These are phyloP conservation scores for Aquanectria penicillioides DNA, from an alignment of 2,329 filamentous ascomycete genomes.

Conservation along the genomic window DNA sequence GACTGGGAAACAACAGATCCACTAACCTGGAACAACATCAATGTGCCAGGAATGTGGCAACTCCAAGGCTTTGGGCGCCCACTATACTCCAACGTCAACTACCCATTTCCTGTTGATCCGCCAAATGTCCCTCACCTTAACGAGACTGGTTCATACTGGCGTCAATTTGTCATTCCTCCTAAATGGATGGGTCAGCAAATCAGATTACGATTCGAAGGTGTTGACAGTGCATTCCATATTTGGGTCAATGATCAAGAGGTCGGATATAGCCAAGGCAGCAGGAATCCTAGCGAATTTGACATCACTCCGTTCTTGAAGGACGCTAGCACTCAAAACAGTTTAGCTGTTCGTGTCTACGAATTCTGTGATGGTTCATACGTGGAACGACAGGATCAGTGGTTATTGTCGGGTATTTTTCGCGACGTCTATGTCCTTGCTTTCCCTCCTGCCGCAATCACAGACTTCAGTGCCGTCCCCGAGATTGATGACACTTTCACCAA, in stretches of 20 bases:
- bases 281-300: slow-evolving; percentile 77
- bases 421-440: slow-evolving; percentile 71
- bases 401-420: slow-evolving; percentile 71
- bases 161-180: slow-evolving; percentile 61
- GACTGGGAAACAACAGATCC: no score
- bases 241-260: slow-evolving; percentile 71
- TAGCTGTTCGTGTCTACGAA: slow-evolving; percentile 72
- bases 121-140: no score
- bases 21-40: no score
- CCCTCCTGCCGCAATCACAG: no score
- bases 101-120: no score
- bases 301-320: slow-evolving; percentile 59
- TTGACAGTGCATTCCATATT: slow-evolving; percentile 75
- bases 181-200: slow-evolving; percentile 59
- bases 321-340: slow-evolving; percentile 60
- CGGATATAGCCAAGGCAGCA: slow-evolving; percentile 73
- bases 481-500: no score
- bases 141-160: slow-evolving; percentile 69
- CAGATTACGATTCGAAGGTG: slow-evolving; percentile 73
- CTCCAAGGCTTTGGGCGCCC: slow-evolving; percentile 72
- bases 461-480: no score
- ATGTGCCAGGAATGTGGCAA: slow-evolving; percentile 75
- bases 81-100: no score
- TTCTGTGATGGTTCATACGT: slow-evolving; percentile 75
- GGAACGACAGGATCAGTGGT: slow-evolving; percentile 76